Percentiles rank a stretch among this genome's conserved stretches.
Evolutionary conservation across 2,329 filamentous ascomycete genomes (phyloP).

Genomic region (Cladosporium sphaerospermum): DNA sequence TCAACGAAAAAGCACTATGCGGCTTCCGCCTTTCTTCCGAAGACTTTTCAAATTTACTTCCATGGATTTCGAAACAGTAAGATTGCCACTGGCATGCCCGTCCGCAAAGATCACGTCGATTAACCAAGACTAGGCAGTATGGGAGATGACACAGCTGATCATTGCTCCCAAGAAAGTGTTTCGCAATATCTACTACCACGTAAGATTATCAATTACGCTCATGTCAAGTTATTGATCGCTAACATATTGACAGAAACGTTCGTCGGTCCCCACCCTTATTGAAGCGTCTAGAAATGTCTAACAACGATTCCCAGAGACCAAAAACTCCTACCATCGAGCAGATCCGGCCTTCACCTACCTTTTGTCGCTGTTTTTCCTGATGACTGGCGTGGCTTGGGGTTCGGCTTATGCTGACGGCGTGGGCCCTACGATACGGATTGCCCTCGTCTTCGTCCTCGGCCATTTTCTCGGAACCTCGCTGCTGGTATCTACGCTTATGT

Average conservation of each 20-base stretch:
- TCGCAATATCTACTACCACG: constrained; percentile 64
- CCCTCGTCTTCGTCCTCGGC: constrained; percentile 45
- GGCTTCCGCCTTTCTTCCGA: constrained; percentile 63
- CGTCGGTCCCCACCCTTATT: not conserved
- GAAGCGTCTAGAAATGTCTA: not conserved
- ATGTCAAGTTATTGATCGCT: not conserved
- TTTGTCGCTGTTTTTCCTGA: constrained; percentile 56
- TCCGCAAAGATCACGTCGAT: not conserved
- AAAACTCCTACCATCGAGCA: constrained; percentile 64
- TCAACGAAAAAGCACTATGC: constrained; percentile 36
- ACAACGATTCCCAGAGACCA: constrained; percentile 45
- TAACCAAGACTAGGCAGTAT: constrained; percentile 45
- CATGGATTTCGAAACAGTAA: constrained; percentile 64
- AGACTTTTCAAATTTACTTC: constrained; percentile 65
- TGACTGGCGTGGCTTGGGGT: constrained; percentile 53
- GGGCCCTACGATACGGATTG: constrained; percentile 38
- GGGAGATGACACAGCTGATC: constrained; percentile 64
- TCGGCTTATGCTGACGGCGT: constrained; percentile 47
- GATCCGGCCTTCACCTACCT: constrained; percentile 66
- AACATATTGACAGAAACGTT: constrained; percentile 27
- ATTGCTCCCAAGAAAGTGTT: constrained; percentile 67
- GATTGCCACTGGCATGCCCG: not conserved
- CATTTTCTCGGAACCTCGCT: constrained; percentile 59
- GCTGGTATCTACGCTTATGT: constrained; percentile 55
- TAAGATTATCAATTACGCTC: constrained; percentile 24